These are phyloP conservation scores for Thermothelomyces thermophilus DNA, from an alignment of 2,329 filamentous ascomycete genomes.

Conservation along the genomic window DNA sequence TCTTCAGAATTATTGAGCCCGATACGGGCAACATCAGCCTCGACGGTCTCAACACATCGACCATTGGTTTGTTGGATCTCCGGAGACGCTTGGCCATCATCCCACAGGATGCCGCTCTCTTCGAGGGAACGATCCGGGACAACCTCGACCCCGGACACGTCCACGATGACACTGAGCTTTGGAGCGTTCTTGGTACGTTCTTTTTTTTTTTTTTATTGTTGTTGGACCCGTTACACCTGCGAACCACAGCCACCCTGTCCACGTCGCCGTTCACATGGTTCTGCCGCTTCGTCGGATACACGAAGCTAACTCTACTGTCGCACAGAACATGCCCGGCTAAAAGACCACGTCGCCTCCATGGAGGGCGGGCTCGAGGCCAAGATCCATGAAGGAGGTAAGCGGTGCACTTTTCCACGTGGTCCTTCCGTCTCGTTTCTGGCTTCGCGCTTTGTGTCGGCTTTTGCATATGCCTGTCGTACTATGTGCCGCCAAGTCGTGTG, in stretches of 20 bases:
- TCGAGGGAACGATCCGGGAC: constrained; percentile 67
- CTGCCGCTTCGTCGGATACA: constrained; percentile 16
- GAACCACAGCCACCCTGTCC: constrained; percentile 2
- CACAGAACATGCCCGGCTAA: constrained; percentile 83
- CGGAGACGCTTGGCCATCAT: constrained; percentile 90
- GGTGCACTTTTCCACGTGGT: constrained; percentile 21
- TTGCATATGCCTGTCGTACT: constrained; percentile 5
- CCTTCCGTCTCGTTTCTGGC: constrained; percentile 8
- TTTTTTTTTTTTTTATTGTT: no score
- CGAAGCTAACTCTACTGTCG: constrained; percentile 33
- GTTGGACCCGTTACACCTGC: constrained; percentile 10
- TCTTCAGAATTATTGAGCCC: constrained; percentile 95
- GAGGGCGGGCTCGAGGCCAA: constrained; percentile 82
- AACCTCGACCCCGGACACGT: constrained; percentile 93
- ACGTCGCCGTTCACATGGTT: constrained; percentile 18
- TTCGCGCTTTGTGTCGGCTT: constrained; percentile 27
- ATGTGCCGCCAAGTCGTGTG: constrained; percentile 1
- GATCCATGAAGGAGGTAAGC: constrained; percentile 88
- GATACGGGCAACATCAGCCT: constrained; percentile 78
- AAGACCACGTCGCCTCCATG: constrained; percentile 83
- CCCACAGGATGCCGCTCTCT: constrained; percentile 92
- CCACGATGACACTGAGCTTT: constrained; percentile 93
- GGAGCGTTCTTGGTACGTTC: constrained; percentile 84
- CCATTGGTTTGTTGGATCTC: constrained; percentile 83
- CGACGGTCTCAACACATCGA: constrained; percentile 80